A percentile compares a stretch with the other conserved stretches of the same genome.
Evolutionary conservation across 2,329 filamentous ascomycete genomes (phyloP).

Genomic region (Septoria petroselini): DNA sequence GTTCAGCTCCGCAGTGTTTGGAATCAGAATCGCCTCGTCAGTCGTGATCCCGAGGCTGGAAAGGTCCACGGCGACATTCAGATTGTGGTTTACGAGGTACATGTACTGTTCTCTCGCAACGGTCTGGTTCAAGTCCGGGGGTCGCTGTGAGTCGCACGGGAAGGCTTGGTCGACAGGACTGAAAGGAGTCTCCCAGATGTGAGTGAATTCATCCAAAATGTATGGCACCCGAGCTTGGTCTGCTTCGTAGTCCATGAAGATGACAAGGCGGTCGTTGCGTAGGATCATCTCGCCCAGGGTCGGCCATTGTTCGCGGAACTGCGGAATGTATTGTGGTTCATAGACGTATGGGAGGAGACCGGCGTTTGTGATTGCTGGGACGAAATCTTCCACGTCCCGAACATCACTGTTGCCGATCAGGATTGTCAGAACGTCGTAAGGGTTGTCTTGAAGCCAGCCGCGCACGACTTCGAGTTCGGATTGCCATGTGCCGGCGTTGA

Average conservation of each 20-base stretch:
- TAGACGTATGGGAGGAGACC: conserved; percentile 74
- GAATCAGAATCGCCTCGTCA: conserved; percentile 60
- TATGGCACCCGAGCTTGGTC: conserved; percentile 76
- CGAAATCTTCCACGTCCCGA: conserved; percentile 62
- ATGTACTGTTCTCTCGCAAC: conserved; percentile 57
- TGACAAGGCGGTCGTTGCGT: conserved; percentile 61
- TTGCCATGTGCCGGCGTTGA: conserved; percentile 76
- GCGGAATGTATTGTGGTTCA: conserved; percentile 65
- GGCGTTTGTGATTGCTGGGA: conserved; percentile 64
- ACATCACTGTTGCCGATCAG: conserved; percentile 81
- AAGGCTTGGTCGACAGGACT: conserved; percentile 67
- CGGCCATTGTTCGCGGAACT: conserved; percentile 76
- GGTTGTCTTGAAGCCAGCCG: conserved; percentile 70
- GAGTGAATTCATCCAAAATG: conserved; percentile 81
- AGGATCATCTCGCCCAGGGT: conserved; percentile 75
- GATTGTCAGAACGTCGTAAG: conserved; percentile 84
- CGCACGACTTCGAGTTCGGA: conserved; percentile 67
- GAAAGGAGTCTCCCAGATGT: conserved; percentile 90
- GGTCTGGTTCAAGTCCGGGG: conserved; percentile 60
- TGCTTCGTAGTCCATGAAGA: conserved; percentile 83
- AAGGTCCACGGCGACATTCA: conserved; percentile 73
- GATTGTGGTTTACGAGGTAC: conserved; percentile 87
- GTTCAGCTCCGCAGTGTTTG: conserved; percentile 67
- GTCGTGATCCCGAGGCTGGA: conserved; percentile 45
- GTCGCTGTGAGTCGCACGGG: conserved; percentile 75